Evolutionary conservation across 139 green algal species (phyloP).

Genomic region (Chlamydomonas schloesseri): DNA sequence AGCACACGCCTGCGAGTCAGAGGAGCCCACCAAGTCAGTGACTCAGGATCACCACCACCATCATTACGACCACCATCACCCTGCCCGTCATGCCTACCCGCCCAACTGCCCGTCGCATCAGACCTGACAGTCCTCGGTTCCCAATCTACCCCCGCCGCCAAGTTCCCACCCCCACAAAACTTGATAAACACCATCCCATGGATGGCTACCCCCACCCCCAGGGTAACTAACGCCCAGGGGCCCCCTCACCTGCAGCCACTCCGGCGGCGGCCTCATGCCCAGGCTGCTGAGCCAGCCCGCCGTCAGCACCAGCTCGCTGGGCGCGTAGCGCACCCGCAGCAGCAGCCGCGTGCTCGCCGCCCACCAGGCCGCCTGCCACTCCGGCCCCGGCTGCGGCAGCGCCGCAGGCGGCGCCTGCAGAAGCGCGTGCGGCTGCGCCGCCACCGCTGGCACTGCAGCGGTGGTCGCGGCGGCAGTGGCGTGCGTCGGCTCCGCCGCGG

Average conservation of each 20-base stretch:
- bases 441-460: background rate
- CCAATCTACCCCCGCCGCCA: no score
- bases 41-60: no score
- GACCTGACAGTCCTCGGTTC: no score
- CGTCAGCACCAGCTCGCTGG: slow-evolving; percentile 34
- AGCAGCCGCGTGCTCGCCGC: slow-evolving; percentile 17
- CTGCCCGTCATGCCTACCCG: no score
- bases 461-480: background rate
- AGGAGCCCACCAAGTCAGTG: background rate
- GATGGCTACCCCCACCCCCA: background rate
- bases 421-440: background rate
- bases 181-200: no score
- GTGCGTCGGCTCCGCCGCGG: no score
- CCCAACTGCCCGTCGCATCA: no score
- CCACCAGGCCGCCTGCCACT: slow-evolving; percentile 32
- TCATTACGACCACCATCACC: no score
- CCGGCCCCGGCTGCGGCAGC: background rate
- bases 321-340: slow-evolving; percentile 4
- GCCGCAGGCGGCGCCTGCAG: background rate
- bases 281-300: slow-evolving; percentile 23
- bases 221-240: no score
- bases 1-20: slow-evolving; percentile 16
- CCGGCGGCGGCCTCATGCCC: background rate
- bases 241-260: slow-evolving; percentile 42
- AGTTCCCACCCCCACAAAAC: no score